Conservation (phyloP, 148 eudicot genomes). For the Dysphania ambrosioides region DNA sequence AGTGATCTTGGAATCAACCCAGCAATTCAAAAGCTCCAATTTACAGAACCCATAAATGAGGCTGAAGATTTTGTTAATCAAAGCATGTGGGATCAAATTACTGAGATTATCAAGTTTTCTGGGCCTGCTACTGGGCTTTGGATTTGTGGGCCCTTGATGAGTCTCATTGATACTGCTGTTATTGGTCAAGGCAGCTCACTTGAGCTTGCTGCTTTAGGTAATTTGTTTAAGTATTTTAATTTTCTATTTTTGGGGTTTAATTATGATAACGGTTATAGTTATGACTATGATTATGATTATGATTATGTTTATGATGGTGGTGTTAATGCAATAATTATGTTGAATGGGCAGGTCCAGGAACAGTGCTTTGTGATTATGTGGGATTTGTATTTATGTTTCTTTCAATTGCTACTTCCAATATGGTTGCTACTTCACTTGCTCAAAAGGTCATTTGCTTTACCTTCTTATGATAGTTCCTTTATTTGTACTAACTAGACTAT, state of each 20-base stretch:
- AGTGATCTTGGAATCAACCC: background rate
- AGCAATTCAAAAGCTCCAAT: conserved; percentile 11
- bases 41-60: conserved; percentile 18
- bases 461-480: background rate
- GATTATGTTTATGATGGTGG: background rate
- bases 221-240: background rate
- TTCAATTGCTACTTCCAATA: conserved; percentile 89
- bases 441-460: conserved; percentile 48
- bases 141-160: conserved; percentile 90
- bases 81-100: conserved; percentile 57
- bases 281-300: background rate
- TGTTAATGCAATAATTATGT: conserved; percentile 10
- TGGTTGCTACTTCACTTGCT: conserved; percentile 92
- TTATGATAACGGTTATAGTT: background rate
- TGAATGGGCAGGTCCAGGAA: conserved; percentile 79
- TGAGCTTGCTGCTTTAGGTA: conserved; percentile 81
- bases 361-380: conserved; percentile 79
- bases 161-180: conserved; percentile 90
- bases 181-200: conserved; percentile 76
- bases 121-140: conserved; percentile 91
- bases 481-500: background rate
- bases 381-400: conserved; percentile 89
- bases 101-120: conserved; percentile 75
- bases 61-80: conserved; percentile 40
- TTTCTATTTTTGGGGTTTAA: background rate